phyloP scores from a whole-genome alignment of 2,329 filamentous ascomycete genomes.

The Aspergillus flavus region DNA sequence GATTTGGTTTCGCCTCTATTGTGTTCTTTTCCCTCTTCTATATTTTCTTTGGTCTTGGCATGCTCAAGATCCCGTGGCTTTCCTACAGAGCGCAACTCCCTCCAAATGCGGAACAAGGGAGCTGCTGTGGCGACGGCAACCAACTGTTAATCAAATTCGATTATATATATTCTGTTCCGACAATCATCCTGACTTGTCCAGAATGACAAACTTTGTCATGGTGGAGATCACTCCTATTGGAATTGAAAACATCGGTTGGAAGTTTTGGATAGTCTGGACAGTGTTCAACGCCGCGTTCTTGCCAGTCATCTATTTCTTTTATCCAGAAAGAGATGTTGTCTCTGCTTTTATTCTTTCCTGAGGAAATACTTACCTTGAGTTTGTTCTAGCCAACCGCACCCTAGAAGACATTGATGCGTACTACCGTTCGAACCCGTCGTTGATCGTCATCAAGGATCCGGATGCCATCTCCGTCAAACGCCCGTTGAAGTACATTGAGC shows the following conservation, averaged over 20 bases:
- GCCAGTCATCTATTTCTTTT: slow-evolving; percentile 49
- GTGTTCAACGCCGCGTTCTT: slow-evolving; percentile 52
- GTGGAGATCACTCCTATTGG: too few species aligned
- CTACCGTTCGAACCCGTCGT: slow-evolving; percentile 39
- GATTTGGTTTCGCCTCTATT: slow-evolving; percentile 18
- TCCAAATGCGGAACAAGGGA: slow-evolving; percentile 52
- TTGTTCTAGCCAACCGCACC: slow-evolving; percentile 25
- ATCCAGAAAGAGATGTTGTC: slow-evolving; percentile 34
- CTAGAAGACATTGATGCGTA: slow-evolving; percentile 42
- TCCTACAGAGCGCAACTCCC: slow-evolving; percentile 50
- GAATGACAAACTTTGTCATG: too few species aligned
- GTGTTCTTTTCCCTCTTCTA: slow-evolving; percentile 58
- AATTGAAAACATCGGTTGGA: too few species aligned
- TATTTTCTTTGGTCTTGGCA: slow-evolving; percentile 54
- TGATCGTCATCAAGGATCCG: slow-evolving; percentile 53
- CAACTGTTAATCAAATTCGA: slow-evolving; percentile 41
- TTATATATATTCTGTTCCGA: too few species aligned
- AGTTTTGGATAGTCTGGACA: slow-evolving; percentile 49
- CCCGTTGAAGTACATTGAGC: slow-evolving; percentile 52
- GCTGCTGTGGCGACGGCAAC: slow-evolving; percentile 52
- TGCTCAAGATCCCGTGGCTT: slow-evolving; percentile 43
- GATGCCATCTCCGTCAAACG: slow-evolving; percentile 50
- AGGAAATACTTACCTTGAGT: background rate
- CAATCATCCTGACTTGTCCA: too few species aligned
- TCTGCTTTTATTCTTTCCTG: background rate